These are phyloP conservation scores for Erysiphe neolycopersici DNA, from an alignment of 2,329 filamentous ascomycete species.

Conservation along the genomic window DNA sequence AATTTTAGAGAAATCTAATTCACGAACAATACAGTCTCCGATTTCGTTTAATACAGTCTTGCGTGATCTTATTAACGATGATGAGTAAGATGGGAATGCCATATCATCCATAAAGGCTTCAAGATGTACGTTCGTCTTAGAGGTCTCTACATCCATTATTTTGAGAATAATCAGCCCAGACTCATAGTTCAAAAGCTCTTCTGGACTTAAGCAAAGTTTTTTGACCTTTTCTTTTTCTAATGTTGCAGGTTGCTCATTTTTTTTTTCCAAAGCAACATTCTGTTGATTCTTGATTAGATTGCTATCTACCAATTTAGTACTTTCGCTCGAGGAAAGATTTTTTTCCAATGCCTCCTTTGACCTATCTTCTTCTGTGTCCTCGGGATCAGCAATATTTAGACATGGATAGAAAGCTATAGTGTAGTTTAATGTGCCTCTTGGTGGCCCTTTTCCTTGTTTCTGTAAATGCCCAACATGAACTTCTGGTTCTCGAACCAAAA, in stretches of 20 bases:
- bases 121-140: constrained; percentile 47
- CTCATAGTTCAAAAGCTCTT: constrained; percentile 67
- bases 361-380: constrained; percentile 39
- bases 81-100: constrained; percentile 69
- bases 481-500: constrained; percentile 53
- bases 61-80: constrained; percentile 44
- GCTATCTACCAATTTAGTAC: constrained; percentile 15
- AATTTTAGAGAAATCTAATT: constrained; percentile 86
- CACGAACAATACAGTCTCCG: constrained; percentile 84
- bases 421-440: constrained; percentile 62
- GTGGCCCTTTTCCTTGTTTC: constrained; percentile 41
- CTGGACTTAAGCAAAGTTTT: constrained; percentile 42
- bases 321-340: constrained; percentile 6
- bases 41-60: constrained; percentile 64
- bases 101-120: constrained; percentile 89
- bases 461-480: constrained; percentile 39
- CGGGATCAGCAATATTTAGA: constrained; percentile 66
- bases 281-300: constrained; percentile 5
- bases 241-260: constrained; percentile 15
- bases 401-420: constrained; percentile 77
- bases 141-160: constrained; percentile 67
- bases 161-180: constrained; percentile 87
- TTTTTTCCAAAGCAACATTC: not conserved
- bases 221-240: constrained; percentile 18
- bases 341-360: constrained; percentile 13